A percentile compares a stretch with the other conserved stretches of the same genome.
These are phyloP conservation scores for Paraglomus occultum DNA, from an alignment of 192 early-diverging fungal species.

Conservation along the genomic window DNA sequence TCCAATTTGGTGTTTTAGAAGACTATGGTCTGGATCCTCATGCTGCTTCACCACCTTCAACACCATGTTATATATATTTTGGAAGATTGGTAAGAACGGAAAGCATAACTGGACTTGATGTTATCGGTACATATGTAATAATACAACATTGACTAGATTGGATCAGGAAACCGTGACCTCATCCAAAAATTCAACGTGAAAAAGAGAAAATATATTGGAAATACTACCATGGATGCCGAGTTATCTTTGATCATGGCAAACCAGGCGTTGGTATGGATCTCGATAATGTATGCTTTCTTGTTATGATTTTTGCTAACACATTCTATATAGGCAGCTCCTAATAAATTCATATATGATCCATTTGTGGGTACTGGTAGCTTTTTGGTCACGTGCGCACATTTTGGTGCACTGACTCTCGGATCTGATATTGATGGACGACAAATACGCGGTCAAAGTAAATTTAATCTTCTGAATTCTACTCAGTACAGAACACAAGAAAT, in stretches of 20 bases:
- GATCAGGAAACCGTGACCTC: conserved; percentile 65
- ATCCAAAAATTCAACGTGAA: conserved; percentile 91
- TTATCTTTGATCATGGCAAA: conserved; percentile 97
- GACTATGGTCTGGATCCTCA: conserved; percentile 67
- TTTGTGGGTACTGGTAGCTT: conserved; percentile 97
- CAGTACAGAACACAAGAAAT: background rate
- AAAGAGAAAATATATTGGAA: conserved; percentile 92
- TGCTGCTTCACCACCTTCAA: conserved; percentile 28
- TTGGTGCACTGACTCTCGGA: conserved; percentile 88
- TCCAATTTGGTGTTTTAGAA: conserved; percentile 71
- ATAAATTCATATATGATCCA: conserved; percentile 87
- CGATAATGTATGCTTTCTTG: background rate
- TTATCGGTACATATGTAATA: background rate
- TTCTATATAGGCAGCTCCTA: conserved; percentile 49
- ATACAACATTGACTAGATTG: conserved; percentile 41
- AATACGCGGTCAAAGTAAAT: conserved; percentile 81
- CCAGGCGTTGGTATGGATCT: conserved; percentile 69
- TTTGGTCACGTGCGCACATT: conserved; percentile 90
- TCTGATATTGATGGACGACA: conserved; percentile 98
- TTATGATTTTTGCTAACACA: conserved; percentile 3
- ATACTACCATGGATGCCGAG: conserved; percentile 98
- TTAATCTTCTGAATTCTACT: no score
- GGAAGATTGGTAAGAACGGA: conserved; percentile 54
- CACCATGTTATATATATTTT: conserved; percentile 58
- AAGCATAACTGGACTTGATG: background rate